phyloP scores from a whole-genome alignment of 208 protist genomes.

The Phytomonas francai region DNA sequence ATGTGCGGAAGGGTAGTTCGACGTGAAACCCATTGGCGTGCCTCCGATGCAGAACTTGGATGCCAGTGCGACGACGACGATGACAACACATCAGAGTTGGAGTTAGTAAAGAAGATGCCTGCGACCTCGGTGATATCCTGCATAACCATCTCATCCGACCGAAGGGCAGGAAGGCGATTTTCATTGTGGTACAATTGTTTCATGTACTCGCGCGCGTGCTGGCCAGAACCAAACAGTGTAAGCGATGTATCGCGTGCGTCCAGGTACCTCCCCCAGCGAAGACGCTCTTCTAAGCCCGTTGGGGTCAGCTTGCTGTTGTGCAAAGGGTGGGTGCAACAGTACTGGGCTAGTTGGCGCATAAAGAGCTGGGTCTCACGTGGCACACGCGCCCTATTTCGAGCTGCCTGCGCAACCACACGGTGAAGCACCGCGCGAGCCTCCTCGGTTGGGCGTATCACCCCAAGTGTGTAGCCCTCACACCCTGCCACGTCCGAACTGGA shows the following conservation, averaged over 20 bases:
- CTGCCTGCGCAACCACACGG: conserved; percentile 30
- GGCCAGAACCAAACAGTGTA: conserved; percentile 71
- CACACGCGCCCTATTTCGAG: conserved; percentile 13
- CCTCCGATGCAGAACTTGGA: not conserved
- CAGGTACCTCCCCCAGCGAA: conserved; percentile 73
- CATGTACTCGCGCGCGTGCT: conserved; percentile 80
- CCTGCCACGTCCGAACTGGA: conserved; percentile 30
- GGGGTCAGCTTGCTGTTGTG: conserved; percentile 72
- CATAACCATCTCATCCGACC: conserved; percentile 48
- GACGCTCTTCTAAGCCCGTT: conserved; percentile 55
- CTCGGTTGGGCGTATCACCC: conserved; percentile 41
- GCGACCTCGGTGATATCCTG: conserved; percentile 58
- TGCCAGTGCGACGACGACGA: not conserved
- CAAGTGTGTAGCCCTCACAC: conserved; percentile 40
- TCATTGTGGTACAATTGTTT: conserved; percentile 83
- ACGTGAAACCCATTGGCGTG: conserved; percentile 9
- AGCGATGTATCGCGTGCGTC: conserved; percentile 84
- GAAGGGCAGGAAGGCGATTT: conserved; percentile 57
- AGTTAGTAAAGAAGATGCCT: conserved; percentile 31
- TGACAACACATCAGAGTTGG: not conserved
- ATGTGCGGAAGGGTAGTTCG: conserved; percentile 67
- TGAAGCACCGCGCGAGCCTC: conserved; percentile 60
- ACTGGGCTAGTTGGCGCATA: conserved; percentile 55
- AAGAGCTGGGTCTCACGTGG: conserved; percentile 40
- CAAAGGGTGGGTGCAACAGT: conserved; percentile 63